Conservation (phyloP, 208 protist genomes). For the Acanthamoeba sp. region DNA sequence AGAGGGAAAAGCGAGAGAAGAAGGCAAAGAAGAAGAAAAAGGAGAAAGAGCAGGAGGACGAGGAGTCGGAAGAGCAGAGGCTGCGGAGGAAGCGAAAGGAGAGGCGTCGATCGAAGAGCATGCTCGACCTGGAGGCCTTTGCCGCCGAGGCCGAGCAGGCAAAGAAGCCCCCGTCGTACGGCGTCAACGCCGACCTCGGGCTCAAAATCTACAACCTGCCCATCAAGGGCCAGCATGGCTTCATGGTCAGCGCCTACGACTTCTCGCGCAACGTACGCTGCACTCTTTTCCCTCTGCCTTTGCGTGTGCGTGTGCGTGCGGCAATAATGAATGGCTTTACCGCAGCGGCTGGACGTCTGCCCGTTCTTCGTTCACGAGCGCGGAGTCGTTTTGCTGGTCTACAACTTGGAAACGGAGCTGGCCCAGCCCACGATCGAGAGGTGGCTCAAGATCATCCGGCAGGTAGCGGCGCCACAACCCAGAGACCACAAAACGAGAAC, state of each 20-base stretch:
- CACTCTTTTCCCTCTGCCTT: background rate
- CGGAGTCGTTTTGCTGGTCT: conserved; percentile 4
- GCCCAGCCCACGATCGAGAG: background rate
- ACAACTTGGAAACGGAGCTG: background rate
- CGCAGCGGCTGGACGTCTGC: background rate
- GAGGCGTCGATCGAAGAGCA: background rate
- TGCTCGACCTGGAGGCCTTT: background rate
- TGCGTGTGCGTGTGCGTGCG: background rate
- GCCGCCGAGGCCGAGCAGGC: background rate
- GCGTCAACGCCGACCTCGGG: background rate
- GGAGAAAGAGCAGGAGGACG: background rate
- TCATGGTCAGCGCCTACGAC: conserved; percentile 39
- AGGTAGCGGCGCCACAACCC: background rate
- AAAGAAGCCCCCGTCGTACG: background rate
- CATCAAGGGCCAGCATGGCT: background rate
- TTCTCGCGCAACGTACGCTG: background rate
- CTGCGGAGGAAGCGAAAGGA: background rate
- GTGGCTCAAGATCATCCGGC: conserved; percentile 46
- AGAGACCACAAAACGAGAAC: background rate
- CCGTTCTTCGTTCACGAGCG: conserved; percentile 54
- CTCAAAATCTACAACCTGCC: conserved; percentile 56
- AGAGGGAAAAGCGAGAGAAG: background rate
- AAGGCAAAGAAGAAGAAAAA: background rate
- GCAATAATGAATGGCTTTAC: background rate
- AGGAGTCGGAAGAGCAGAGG: background rate